A percentile compares a stretch with the other conserved stretches of the same genome.
Conservation (phyloP, 495 filamentous ascomycete genomes). For the Mycothermus thermophilus region DNA sequence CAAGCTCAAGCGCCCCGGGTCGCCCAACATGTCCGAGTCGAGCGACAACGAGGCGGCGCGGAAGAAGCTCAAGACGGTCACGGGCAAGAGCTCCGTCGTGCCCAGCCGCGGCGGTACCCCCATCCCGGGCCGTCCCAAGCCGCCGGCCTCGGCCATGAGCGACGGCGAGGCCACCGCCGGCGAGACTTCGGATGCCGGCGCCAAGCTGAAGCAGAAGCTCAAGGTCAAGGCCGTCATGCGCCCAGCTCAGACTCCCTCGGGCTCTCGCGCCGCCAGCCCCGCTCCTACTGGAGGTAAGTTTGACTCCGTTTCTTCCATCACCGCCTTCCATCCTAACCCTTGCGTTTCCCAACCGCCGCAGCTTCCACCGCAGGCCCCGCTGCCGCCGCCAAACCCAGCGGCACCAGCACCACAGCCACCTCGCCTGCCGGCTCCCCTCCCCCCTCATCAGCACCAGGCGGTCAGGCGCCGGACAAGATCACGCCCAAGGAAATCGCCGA, state of each 20-base stretch:
- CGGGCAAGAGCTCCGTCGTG: slow-evolving; percentile 40
- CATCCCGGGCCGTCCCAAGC: slow-evolving; percentile 40
- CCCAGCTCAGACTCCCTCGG: slow-evolving; percentile 33
- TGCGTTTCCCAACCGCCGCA: no score
- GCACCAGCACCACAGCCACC: slow-evolving; percentile 27
- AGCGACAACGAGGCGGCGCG: slow-evolving; percentile 80
- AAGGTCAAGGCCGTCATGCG: slow-evolving; percentile 34
- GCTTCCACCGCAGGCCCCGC: no score
- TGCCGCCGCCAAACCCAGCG: slow-evolving; percentile 3
- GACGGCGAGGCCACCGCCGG: slow-evolving; percentile 67
- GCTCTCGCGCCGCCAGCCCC: slow-evolving; percentile 42
- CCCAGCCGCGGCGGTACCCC: slow-evolving; percentile 38
- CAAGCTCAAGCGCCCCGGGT: slow-evolving; percentile 73
- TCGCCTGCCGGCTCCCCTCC: slow-evolving; percentile 15
- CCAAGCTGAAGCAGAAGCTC: slow-evolving; percentile 50
- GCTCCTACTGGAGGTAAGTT: slow-evolving; percentile 19
- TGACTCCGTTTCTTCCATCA: neutral
- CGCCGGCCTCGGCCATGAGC: slow-evolving; percentile 52
- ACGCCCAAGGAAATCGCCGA: slow-evolving; percentile 39
- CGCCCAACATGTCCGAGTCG: slow-evolving; percentile 71
- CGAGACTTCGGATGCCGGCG: slow-evolving; percentile 57
- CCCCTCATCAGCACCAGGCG: neutral
- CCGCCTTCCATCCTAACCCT: neutral
- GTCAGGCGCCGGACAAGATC: slow-evolving; percentile 13
- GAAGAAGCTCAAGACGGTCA: slow-evolving; percentile 63